Base-by-base conservation (phyloP, 352 stramenopile species). In the Phytophthora aleatoria region DNA sequence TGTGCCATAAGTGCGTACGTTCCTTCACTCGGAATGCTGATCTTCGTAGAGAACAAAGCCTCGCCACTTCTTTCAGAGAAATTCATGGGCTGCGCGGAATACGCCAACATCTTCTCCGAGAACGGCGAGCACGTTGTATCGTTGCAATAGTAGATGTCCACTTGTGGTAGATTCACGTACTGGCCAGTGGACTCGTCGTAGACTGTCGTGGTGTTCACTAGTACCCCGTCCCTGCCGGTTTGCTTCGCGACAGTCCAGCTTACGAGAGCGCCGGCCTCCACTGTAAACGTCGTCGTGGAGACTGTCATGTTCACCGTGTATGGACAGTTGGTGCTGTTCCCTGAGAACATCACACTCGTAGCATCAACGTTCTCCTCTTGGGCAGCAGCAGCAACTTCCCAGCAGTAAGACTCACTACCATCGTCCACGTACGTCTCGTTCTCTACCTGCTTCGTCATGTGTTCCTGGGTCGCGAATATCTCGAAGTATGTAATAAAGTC, bases 401-500 rank as follows among this genome's bases (percentile, higher is more conserved):
- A 89, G 64, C 81, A 89, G 56, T 87, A 85, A 6, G 65, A 76
- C 33, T 74, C 53, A 3, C 36, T 66, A 36, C 43, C 61, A 50
- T 79, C 59, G 28, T 63, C 43, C n/a, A 26, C 58, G 31, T 76
- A 85, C 6, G 51, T 61, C 36, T 68, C 62, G 6, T 35, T 63
- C 26, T 70, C 52, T 20, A 78, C 69, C 24, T 54, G 43, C 26
- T 67, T 42, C 2, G 51, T 41, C n/a, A 67, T 26, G 13, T 82
- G 52, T 1, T 61, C 63, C 20, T 63, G 39, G 0, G 69, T 81
- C 16, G 77, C 76, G 26, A 87, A 67, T 6, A 88, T 50, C 26
- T 79, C 59, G 31, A 90, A 87, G 62, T 84, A 84, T 53, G 71
- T 81, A 44, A 76, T 63, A 49, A 79, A 76, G 49, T 91, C 82